A percentile compares a stretch with the other conserved stretches of the same genome.
These are phyloP conservation scores for Arabis hirsuta DNA, from an alignment of 345 rosid genomes.

Conservation along the genomic window DNA sequence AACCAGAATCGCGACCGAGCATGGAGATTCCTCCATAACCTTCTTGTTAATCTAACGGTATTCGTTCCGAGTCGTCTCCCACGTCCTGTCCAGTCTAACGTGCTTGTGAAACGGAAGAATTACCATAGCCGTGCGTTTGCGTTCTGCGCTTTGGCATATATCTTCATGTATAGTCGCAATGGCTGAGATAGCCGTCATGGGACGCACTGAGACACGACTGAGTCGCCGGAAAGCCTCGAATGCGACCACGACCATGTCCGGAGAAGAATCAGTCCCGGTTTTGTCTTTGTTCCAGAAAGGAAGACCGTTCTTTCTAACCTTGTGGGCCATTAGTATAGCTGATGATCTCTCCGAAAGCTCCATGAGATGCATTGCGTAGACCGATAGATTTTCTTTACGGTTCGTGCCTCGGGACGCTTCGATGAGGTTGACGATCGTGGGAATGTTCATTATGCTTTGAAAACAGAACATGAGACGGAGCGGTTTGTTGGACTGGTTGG, in stretches of 20 bases:
- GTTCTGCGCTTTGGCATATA: slow-evolving; percentile 62
- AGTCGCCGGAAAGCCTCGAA: slow-evolving; percentile 72
- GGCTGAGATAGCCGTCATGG: slow-evolving; percentile 86
- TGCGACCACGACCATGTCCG: slow-evolving; percentile 74
- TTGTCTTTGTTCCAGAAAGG: slow-evolving; percentile 85
- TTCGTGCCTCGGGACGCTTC: slow-evolving; percentile 78
- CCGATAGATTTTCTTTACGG: slow-evolving; percentile 67
- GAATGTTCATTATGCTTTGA: slow-evolving; percentile 59
- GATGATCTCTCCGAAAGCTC: slow-evolving; percentile 93
- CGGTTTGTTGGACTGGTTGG: slow-evolving; percentile 45
- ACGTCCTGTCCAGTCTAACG: slow-evolving; percentile 63
- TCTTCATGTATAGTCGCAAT: slow-evolving; percentile 71
- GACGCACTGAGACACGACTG: slow-evolving; percentile 65
- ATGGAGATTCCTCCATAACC: slow-evolving; percentile 68
- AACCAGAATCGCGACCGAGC: slow-evolving; percentile 82
- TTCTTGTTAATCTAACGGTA: slow-evolving; percentile 59
- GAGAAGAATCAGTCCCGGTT: slow-evolving; percentile 23
- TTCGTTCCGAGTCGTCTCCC: slow-evolving; percentile 65
- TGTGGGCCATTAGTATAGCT: slow-evolving; percentile 87
- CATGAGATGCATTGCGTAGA: slow-evolving; percentile 92
- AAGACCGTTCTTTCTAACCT: slow-evolving; percentile 76
- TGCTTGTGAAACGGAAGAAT: slow-evolving; percentile 87
- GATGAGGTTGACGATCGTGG: slow-evolving; percentile 61
- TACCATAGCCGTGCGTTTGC: slow-evolving; percentile 63
- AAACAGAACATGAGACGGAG: slow-evolving; percentile 60